Percentiles rank a stretch among this genome's conserved stretches.
phyloP scores from a whole-genome alignment of 2,329 filamentous ascomycete genomes.

The Fusarium nelsonii region DNA sequence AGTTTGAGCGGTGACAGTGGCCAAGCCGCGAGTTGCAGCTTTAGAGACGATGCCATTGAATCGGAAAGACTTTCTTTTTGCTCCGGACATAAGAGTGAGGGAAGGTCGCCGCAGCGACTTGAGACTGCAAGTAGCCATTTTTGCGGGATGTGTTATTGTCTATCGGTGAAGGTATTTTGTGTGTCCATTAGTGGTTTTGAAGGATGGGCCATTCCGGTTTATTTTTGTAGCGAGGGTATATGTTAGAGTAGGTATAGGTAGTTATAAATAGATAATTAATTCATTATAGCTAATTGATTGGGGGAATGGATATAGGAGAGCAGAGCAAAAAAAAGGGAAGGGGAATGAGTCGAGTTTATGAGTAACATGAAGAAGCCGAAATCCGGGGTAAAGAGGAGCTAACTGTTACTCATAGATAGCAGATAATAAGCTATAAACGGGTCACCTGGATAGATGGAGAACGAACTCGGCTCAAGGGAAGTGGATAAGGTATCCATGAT shows the following conservation, averaged over 20 bases:
- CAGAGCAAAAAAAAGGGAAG: background rate
- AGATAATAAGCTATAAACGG: background rate
- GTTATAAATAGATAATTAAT: background rate
- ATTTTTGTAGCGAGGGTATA: background rate
- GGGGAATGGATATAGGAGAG: background rate
- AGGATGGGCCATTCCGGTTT: conserved; percentile 25
- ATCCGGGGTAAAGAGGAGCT: conserved; percentile 27
- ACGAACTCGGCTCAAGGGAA: conserved; percentile 34
- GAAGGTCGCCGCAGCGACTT: conserved; percentile 42
- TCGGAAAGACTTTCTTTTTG: conserved; percentile 23
- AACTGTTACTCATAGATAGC: conserved; percentile 37
- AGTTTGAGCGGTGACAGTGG: conserved; percentile 33
- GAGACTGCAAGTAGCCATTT: conserved; percentile 38
- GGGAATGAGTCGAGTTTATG: conserved; percentile 16
- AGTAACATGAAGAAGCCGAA: conserved; percentile 31
- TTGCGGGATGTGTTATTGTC: conserved; percentile 19
- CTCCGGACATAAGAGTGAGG: conserved; percentile 29
- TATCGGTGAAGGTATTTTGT: conserved; percentile 19
- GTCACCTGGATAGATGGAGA: conserved; percentile 4
- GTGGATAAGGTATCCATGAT: conserved; percentile 4
- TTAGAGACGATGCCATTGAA: conserved; percentile 31
- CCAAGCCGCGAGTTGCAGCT: conserved; percentile 30
- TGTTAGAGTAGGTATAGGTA: background rate
- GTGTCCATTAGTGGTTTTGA: conserved; percentile 17
- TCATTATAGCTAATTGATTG: conserved; percentile 8